Conservation (phyloP, 495 filamentous ascomycete genomes). For the Penicillium bialowiezense region DNA sequence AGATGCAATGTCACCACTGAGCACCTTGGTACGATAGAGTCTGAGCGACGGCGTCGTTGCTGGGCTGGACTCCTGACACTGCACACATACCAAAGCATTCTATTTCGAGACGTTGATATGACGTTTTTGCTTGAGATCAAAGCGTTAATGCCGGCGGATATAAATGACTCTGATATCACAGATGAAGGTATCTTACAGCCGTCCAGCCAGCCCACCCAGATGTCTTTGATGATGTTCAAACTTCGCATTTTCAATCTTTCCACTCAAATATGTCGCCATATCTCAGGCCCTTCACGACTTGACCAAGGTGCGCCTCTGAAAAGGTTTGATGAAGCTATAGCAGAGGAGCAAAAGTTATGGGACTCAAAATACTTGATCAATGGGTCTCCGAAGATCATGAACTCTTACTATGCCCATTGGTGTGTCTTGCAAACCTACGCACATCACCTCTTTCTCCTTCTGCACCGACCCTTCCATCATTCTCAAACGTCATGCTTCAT, state of each 20-base stretch:
- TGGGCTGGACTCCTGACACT: slow-evolving; percentile 19
- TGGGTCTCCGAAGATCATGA: slow-evolving; percentile 14
- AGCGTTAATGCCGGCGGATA: slow-evolving; percentile 9
- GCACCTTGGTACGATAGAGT: slow-evolving; percentile 6
- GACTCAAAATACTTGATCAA: slow-evolving; percentile 13
- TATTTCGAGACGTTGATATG: slow-evolving; percentile 20
- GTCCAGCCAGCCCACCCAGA: slow-evolving; percentile 16
- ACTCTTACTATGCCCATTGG: slow-evolving; percentile 19
- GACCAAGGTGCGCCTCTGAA: neutral
- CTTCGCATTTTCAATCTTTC: slow-evolving; percentile 17
- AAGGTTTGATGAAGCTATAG: slow-evolving; percentile 8
- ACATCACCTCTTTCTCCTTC: slow-evolving; percentile 23
- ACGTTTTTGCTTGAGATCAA: slow-evolving; percentile 14
- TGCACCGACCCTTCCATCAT: slow-evolving; percentile 17
- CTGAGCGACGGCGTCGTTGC: slow-evolving; percentile 19
- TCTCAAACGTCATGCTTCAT: slow-evolving; percentile 4
- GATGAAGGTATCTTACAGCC: slow-evolving; percentile 4
- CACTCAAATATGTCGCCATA: slow-evolving; percentile 13
- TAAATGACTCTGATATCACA: slow-evolving; percentile 19
- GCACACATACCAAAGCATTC: slow-evolving; percentile 20
- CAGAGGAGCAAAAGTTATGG: slow-evolving; percentile 17
- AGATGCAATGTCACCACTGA: slow-evolving; percentile 4
- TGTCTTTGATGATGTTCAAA: slow-evolving; percentile 21
- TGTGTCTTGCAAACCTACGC: slow-evolving; percentile 21
- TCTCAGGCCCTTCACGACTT: slow-evolving; percentile 5